Conservation (phyloP, 2,329 filamentous ascomycete genomes). For the Aspergillus glaucus region DNA sequence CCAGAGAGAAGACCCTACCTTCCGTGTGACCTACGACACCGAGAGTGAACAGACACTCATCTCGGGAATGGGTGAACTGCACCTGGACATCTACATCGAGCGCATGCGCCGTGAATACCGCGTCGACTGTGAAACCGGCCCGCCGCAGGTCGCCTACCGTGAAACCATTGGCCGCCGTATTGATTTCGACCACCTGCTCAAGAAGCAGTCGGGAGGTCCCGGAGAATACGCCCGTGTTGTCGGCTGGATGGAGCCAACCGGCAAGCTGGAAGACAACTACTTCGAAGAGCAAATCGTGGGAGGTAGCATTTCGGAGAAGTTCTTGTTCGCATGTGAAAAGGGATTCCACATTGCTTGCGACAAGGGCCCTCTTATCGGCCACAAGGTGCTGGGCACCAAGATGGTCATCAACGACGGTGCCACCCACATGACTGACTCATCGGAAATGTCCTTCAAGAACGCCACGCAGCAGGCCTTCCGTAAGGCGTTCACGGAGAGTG, state of each 20-base stretch:
- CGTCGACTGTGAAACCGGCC: constrained; percentile 90
- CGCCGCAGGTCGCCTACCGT: constrained; percentile 93
- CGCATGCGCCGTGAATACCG: constrained; percentile 95
- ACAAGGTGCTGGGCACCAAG: constrained; percentile 79
- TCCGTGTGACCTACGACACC: constrained; percentile 84
- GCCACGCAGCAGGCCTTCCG: constrained; percentile 95
- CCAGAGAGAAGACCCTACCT: constrained; percentile 96
- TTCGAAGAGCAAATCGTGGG: constrained; percentile 86
- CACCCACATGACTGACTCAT: constrained; percentile 96
- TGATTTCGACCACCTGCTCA: constrained; percentile 87
- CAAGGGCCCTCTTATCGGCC: constrained; percentile 85
- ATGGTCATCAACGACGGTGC: constrained; percentile 97
- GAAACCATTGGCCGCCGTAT: constrained; percentile 79
- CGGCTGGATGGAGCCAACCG: constrained; percentile 84
- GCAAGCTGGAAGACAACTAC: constrained; percentile 63
- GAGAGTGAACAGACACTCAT: constrained; percentile 97
- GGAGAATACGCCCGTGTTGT: constrained; percentile 92
- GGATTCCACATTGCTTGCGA: constrained; percentile 78
- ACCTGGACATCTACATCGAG: constrained; percentile 95
- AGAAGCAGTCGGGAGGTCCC: constrained; percentile 91
- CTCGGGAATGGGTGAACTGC: constrained; percentile 94
- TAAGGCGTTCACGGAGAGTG: constrained; percentile 77
- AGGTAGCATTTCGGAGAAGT: constrained; percentile 92
- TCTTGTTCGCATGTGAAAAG: constrained; percentile 87
- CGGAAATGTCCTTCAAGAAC: constrained; percentile 90